Base-by-base conservation (phyloP, 202 grass and related monocot genomes). In the Zizania palustris region DNA sequence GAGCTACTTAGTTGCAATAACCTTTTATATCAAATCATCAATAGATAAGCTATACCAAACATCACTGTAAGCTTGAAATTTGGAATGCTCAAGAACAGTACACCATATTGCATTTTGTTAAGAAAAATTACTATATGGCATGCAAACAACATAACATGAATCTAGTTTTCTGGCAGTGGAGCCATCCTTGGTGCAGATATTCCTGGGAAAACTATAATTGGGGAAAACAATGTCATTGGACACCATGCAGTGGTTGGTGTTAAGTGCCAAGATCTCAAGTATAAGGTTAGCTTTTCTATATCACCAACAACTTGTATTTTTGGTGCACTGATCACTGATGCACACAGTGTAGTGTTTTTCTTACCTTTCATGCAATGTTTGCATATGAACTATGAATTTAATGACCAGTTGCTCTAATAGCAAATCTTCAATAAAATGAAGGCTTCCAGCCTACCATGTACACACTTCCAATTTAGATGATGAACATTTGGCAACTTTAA, bases 191-290 rank as follows among this genome's bases (percentile, higher is more conserved):
- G 95, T 85, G 85, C 91, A 74, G 89, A 95, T 75, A 71, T 92
- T 78, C 87, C 89, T 60, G 95, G 89, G 42, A 69, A 16, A 14
- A 95, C 91, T 75, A 59, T 86, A 63, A 88, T 98, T 78, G 95
- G 87, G 78, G 80, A 71, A 73, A 78, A 88, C 71, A 98, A 92
- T 92, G 63, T 88, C 51, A 81, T 98, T 22, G 95, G 91, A 88
- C 76, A 89, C 74, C 73, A 92, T 83, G 87, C 91, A 11, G 78
- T 88, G 35, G 87, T 98, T 85, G 95, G 95, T 76, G 78, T 71
- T 13, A 90, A 88, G 82, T 98, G 89, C 75, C 95, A 95, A 81
- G 95, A 98, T 88, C 83, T 95, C 53, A 98, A 98, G 94, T 95
- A 94, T 79, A 92, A 92, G 89, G 96, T 98, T 85, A 80, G 67